Percentiles rank a stretch among this genome's conserved stretches.
phyloP scores from a whole-genome alignment of 1,139 yeast genomes.

The Citeromyces siamensis region DNA sequence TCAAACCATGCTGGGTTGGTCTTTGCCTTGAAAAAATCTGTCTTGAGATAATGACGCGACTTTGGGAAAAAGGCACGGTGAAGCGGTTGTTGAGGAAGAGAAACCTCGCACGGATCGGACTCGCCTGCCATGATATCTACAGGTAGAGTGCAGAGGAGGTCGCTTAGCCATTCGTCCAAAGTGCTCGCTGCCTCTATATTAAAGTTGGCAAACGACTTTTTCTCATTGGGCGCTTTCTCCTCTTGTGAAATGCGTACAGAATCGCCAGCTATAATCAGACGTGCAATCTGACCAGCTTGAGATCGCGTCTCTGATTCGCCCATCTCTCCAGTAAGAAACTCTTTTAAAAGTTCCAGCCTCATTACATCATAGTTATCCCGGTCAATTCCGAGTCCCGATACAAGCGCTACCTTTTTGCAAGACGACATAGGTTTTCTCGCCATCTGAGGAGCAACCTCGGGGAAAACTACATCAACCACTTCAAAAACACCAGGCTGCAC shows the following conservation, averaged over 20 bases:
- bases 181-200: slow-evolving; percentile 27
- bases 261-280: slow-evolving; percentile 67
- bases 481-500: slow-evolving; percentile 76
- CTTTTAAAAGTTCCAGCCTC: slow-evolving; percentile 50
- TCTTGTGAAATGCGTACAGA: slow-evolving; percentile 32
- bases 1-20: slow-evolving; percentile 76
- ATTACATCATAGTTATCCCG: slow-evolving; percentile 29
- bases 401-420: slow-evolving; percentile 36
- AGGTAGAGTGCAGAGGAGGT: slow-evolving; percentile 48
- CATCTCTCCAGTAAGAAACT: slow-evolving; percentile 61
- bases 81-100: slow-evolving; percentile 84
- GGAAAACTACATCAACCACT: slow-evolving; percentile 68
- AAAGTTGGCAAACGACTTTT: slow-evolving; percentile 37
- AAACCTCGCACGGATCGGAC: slow-evolving; percentile 69
- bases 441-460: slow-evolving; percentile 48
- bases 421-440: slow-evolving; percentile 16
- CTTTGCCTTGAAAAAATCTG: slow-evolving; percentile 27
- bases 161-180: slow-evolving; percentile 48
- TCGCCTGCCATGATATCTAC: slow-evolving; percentile 78
- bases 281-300: slow-evolving; percentile 26
- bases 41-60: slow-evolving; percentile 29
- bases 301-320: slow-evolving; percentile 23
- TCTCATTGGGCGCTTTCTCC: slow-evolving; percentile 32
- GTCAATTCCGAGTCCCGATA: slow-evolving; percentile 62
- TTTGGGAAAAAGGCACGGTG: slow-evolving; percentile 59